A percentile compares a stretch with the other conserved stretches of the same genome.
Evolutionary conservation across 495 filamentous ascomycete species (phyloP).

Genomic region (Penicillium cosmopolitanum): DNA sequence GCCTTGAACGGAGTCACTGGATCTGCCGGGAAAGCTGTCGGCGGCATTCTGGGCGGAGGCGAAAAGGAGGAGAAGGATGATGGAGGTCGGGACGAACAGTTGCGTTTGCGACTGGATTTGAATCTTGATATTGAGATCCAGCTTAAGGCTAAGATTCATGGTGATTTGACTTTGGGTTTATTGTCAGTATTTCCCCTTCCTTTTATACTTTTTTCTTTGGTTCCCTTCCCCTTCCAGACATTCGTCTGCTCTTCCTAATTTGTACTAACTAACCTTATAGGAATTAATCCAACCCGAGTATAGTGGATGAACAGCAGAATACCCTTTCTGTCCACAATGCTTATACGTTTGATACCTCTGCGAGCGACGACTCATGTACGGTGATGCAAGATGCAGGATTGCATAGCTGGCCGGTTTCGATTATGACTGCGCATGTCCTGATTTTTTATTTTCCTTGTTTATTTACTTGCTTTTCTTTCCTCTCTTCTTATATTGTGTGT

Average conservation of each 20-base stretch:
- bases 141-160: slow-evolving; percentile 90
- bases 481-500: slow-evolving; percentile 14
- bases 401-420: slow-evolving; percentile 18
- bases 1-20: slow-evolving; percentile 60
- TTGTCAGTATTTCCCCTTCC: slow-evolving; percentile 62
- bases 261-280: slow-evolving; percentile 33
- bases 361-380: slow-evolving; percentile 5
- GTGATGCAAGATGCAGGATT: slow-evolving; percentile 25
- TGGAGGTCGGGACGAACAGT: slow-evolving; percentile 66
- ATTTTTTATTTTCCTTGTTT: slow-evolving; percentile 6
- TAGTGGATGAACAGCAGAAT: slow-evolving; percentile 23
- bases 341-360: slow-evolving; percentile 2
- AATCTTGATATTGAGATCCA: slow-evolving; percentile 90
- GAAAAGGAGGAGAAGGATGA: slow-evolving; percentile 46
- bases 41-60: slow-evolving; percentile 47
- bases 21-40: slow-evolving; percentile 61
- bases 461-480: slow-evolving; percentile 11
- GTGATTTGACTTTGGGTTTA: slow-evolving; percentile 82
- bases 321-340: slow-evolving; percentile 7
- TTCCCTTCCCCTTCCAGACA: not conserved
- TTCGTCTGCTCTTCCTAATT: not conserved
- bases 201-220: slow-evolving; percentile 4
- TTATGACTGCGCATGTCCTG: slow-evolving; percentile 8
- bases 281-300: slow-evolving; percentile 27
- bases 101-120: slow-evolving; percentile 77